Percentiles rank a stretch among this genome's conserved stretches.
Evolutionary conservation across 306 rosid species (phyloP).

Genomic region (Pterocarpus macrocarpus): DNA sequence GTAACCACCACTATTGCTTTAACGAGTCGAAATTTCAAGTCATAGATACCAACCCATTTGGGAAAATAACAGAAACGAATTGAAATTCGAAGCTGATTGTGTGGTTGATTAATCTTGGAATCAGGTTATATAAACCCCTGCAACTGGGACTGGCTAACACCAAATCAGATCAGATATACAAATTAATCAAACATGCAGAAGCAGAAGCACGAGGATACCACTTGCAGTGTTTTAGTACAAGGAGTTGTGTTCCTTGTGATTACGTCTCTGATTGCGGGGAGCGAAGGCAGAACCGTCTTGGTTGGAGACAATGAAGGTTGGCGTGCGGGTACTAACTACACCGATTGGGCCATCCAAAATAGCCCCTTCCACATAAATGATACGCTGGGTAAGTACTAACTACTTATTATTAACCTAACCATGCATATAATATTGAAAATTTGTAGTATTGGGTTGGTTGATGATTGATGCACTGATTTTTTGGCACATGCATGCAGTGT

Average conservation of each 20-base stretch:
- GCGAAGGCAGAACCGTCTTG: slow-evolving; percentile 54
- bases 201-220: not conserved
- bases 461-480: not conserved
- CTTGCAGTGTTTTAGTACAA: not conserved
- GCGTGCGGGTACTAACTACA: slow-evolving; percentile 73
- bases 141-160: not conserved
- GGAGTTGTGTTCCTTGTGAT: slow-evolving; percentile 44
- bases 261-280: slow-evolving; percentile 31
- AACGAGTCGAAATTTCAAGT: not conserved
- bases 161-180: not conserved
- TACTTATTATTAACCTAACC: not conserved
- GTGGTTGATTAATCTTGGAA: not conserved
- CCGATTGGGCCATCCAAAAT: slow-evolving; percentile 64
- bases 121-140: slow-evolving; percentile 35
- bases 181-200: slow-evolving; percentile 18
- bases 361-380: slow-evolving; percentile 73
- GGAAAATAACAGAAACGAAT: slow-evolving; percentile 43
- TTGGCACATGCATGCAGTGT: slow-evolving; percentile 46
- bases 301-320: slow-evolving; percentile 81
- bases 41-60: slow-evolving; percentile 25
- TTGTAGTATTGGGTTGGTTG: not conserved
- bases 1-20: no score
- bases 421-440: not conserved
- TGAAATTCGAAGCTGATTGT: slow-evolving; percentile 7
- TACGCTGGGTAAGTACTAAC: slow-evolving; percentile 50